Percentiles rank a stretch among this genome's conserved stretches.
Conservation (phyloP, 495 filamentous ascomycete species). For the Achaetomiella virescens region DNA sequence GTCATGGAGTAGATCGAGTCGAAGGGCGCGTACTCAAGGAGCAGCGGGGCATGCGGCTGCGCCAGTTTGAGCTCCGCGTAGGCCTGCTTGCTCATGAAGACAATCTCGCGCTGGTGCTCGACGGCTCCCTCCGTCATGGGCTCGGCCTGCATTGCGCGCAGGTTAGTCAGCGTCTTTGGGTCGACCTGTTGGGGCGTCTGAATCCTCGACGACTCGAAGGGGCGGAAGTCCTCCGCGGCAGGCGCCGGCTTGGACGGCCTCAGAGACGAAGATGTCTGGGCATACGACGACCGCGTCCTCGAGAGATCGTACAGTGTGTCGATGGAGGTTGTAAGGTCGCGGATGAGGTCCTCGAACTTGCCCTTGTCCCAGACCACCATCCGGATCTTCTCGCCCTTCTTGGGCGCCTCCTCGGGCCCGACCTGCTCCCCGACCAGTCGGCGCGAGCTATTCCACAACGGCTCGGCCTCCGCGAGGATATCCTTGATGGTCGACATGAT, state of each 20-base stretch:
- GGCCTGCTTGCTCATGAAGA: constrained; percentile 48
- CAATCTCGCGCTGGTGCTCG: constrained; percentile 39
- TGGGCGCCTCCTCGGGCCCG: constrained; percentile 29
- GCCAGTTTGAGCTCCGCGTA: constrained; percentile 36
- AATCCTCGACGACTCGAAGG: constrained; percentile 50
- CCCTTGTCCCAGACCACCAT: constrained; percentile 53
- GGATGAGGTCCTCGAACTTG: constrained; percentile 62
- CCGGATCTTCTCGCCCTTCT: constrained; percentile 37
- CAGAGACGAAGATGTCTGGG: constrained; percentile 23
- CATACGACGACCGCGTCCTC: constrained; percentile 53
- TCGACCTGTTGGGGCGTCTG: constrained; percentile 50
- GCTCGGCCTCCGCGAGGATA: constrained; percentile 77
- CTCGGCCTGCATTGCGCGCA: constrained; percentile 37
- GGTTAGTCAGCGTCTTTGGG: constrained; percentile 36
- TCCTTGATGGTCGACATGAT: constrained; percentile 88
- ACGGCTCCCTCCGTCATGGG: constrained; percentile 33
- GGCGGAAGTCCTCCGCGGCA: constrained; percentile 39
- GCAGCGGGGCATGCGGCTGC: constrained; percentile 46
- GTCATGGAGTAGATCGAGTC: constrained; percentile 58
- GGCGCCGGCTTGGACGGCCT: constrained; percentile 23
- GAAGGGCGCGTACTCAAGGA: constrained; percentile 62
- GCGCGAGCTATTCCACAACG: constrained; percentile 55
- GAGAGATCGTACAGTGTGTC: constrained; percentile 88
- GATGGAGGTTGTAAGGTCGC: constrained; percentile 75
- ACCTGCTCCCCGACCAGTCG: constrained; percentile 39